These are phyloP conservation scores for Cladorrhinum sp. DNA, from an alignment of 2,329 filamentous ascomycete genomes.

Conservation along the genomic window DNA sequence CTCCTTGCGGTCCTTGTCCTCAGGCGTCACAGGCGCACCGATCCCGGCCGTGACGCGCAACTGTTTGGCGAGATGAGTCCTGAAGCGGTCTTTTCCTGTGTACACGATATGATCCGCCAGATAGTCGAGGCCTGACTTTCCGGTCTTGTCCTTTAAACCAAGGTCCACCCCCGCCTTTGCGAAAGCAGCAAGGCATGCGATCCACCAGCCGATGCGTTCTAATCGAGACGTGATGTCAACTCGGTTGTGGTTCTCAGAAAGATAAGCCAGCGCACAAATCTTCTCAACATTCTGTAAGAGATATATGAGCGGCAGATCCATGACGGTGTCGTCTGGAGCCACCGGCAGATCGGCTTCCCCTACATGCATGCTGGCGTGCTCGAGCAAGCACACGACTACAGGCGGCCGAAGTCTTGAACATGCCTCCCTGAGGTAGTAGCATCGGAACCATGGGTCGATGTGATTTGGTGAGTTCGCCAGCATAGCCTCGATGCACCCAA, in stretches of 20 bases:
- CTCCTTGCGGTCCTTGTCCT: background rate
- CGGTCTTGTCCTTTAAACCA: background rate
- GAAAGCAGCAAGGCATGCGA: constrained; percentile 11
- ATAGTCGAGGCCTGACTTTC: constrained; percentile 10
- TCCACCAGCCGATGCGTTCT: constrained; percentile 4
- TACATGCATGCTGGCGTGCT: background rate
- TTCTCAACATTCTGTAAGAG: constrained; percentile 1
- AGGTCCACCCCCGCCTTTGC: constrained; percentile 7
- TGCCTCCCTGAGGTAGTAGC: constrained; percentile 12
- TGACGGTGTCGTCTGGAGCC: background rate
- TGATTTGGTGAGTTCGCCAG: background rate
- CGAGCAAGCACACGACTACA: constrained; percentile 6
- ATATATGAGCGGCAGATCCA: constrained; percentile 5
- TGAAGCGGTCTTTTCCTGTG: constrained; percentile 10
- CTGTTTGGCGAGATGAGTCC: background rate
- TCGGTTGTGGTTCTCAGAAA: too few relatives aligned
- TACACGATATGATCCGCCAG: constrained; percentile 15
- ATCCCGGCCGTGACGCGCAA: background rate
- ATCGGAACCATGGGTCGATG: background rate
- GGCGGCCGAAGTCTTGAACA: background rate
- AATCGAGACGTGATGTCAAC: too few relatives aligned
- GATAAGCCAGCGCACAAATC: background rate
- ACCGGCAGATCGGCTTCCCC: background rate
- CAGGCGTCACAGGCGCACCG: background rate
- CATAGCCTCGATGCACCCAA: constrained; percentile 8